Evolutionary conservation across 305 asterid species (phyloP), one percentile per base, ranked within the genome.

Genomic region (Coffea humblotiana): DNA sequence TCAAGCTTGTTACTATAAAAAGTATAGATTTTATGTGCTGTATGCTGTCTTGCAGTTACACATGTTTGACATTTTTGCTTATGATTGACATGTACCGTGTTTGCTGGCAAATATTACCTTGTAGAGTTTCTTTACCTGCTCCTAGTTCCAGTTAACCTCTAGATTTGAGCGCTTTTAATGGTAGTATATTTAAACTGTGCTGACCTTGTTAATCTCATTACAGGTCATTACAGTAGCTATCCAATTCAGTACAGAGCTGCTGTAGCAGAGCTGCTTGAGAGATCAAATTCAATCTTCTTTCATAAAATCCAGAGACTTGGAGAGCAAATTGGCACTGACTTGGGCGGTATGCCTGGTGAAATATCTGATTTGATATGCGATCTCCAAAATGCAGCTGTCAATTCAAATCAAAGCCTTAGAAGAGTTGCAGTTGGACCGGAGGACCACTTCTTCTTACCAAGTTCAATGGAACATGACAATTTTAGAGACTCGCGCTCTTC

Each of bases 331-430:
- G 85, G 82, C 3, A 29, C 45, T 15, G 60, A 45, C 81, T 80
- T 88, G 85, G 88, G 86, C 79, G 89, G 77, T 45, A 79, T 83
- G 87, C 91, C 90, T n/a, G 96, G 87, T 69, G 92, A 85, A 76
- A 82, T 92, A 72, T 90, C 93, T n/a, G 87, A 88, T 81, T 71
- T 91, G 86, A 89, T 93, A 71, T 92, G 98, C 65, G 94, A 95
- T 91, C 98, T 95, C 87, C 98, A 95, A 88, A 90, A 90, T 80
- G 98, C 98, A 51, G 98, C 97, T 45, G 93, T 88, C 1, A 87
- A 90, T 88, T 95, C 99, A 16, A 90, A 88, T 67, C 92, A 88
- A 83, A 89, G 99, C 91, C 90, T 95, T 84, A 84, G 87, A 80
- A 90, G 98, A 89, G 94, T 93, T 74, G 96, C 97, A 45, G 82